Evolutionary conservation across 192 early-diverging fungal genomes (phyloP).

Genomic region (Mortierella claussenii): DNA sequence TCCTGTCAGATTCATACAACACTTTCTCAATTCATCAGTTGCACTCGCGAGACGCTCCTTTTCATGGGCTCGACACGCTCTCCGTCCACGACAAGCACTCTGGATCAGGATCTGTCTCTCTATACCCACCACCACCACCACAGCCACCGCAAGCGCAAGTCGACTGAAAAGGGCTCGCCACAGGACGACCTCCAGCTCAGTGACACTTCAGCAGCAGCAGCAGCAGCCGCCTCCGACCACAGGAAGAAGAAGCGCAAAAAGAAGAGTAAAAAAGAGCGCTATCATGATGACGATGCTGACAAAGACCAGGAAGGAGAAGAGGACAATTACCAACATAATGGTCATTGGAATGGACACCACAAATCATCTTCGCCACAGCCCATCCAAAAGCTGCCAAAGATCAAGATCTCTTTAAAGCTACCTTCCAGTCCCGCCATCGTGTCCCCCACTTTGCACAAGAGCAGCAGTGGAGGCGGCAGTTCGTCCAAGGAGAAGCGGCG

Average conservation of each 20-base stretch:
- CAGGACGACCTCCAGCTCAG: conserved; percentile 9
- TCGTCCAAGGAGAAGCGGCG: conserved; percentile 27
- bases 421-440: conserved; percentile 18
- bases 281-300: conserved; percentile 9
- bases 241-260: conserved; percentile 31
- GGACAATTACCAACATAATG: background rate
- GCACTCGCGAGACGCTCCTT: background rate
- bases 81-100: conserved; percentile 18
- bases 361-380: background rate
- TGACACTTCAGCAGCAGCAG: background rate
- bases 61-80: conserved; percentile 42
- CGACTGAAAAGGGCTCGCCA: conserved; percentile 9
- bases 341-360: background rate
- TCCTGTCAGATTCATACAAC: too few species aligned
- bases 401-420: conserved; percentile 49
- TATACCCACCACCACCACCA: conserved; percentile 21
- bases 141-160: conserved; percentile 22
- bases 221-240: too few species aligned
- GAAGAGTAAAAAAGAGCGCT: conserved; percentile 38
- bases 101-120: conserved; percentile 18
- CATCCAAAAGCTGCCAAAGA: conserved; percentile 20
- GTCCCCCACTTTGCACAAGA: background rate
- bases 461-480: background rate
- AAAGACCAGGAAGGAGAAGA: background rate
- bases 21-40: background rate